Base-by-base conservation (phyloP, 2,329 filamentous ascomycete genomes). In the Botrytis sinoallii region DNA sequence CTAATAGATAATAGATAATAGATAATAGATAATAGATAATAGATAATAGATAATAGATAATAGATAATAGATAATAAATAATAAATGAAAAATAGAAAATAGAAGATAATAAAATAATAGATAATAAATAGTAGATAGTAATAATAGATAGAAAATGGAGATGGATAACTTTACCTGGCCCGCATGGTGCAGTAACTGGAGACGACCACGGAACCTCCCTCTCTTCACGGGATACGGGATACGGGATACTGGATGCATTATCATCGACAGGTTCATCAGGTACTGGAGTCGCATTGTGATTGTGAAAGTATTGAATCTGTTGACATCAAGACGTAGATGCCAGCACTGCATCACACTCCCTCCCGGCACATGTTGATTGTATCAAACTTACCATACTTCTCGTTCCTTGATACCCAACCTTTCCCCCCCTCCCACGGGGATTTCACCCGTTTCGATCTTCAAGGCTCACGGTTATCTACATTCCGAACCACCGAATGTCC, bases 371-470 rank as follows among this genome's bases (percentile, higher is more conserved):
- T n/a, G 12, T 9, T n/a, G 14, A 42, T 2, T 44, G 42, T 44
- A 44, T 18, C 42, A 44, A 18, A 55, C 12, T 8, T 40, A 40
- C 20, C 59, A 61, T 22, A 61, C 16, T 18, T 44, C 12, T 46
- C 40, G 40, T 65, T 65, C 42, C 61, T 65, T 46, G 61, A 64
- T 64, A 64, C 61, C 61, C 61, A 32, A 46, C 40, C n/a, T 4
- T 29, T 29, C n/a, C 59, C 25, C 38, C 59, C 59, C 59, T 35
- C 18, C 18, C 40, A 32, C 40, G 40, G 61, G 61, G 40, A 65
- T 65, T 46, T 64, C n/a, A 46, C 40, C 40, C 61, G 38, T 44
- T 65, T 65, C 4, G 42, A 42, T 32, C 29, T 29, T 32, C 61
- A 46, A 16, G 38, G 38, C 61, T 64, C n/a, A 44, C 38, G 61